phyloP scores from a whole-genome alignment of 2,329 filamentous ascomycete genomes.

The Ophiocordyceps camponoti-floridani region DNA sequence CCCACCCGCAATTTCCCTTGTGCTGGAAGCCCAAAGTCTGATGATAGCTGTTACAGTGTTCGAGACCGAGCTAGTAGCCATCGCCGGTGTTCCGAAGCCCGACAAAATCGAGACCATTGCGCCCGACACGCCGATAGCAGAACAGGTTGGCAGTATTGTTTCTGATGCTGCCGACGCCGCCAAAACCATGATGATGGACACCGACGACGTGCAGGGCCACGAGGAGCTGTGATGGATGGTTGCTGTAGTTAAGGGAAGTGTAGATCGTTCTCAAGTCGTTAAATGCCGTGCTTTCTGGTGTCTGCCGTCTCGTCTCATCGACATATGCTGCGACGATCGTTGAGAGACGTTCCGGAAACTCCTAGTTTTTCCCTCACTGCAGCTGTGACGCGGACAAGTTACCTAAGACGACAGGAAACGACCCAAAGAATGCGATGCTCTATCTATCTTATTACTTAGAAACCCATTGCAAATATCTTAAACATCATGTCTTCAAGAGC shows the following conservation, averaged over 20 bases:
- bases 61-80: constrained; percentile 76
- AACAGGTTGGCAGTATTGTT: constrained; percentile 7
- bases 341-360: too few species aligned
- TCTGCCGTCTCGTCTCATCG: too few species aligned
- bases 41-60: constrained; percentile 42
- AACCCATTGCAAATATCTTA: too few species aligned
- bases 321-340: too few species aligned
- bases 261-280: too few species aligned
- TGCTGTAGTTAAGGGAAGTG: background rate
- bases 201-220: constrained; percentile 37
- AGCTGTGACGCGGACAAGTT: too few species aligned
- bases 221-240: constrained; percentile 34
- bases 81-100: constrained; percentile 46
- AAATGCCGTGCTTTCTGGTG: too few species aligned
- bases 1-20: background rate
- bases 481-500: too few species aligned
- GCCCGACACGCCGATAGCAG: constrained; percentile 6
- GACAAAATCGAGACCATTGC: constrained; percentile 16
- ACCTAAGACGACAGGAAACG: too few species aligned
- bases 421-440: too few species aligned
- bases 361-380: too few species aligned
- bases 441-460: too few species aligned
- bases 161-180: constrained; percentile 14
- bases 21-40: background rate
- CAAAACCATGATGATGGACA: constrained; percentile 33